phyloP scores from a whole-genome alignment of 495 filamentous ascomycete species.

The Penicillium daleae region DNA sequence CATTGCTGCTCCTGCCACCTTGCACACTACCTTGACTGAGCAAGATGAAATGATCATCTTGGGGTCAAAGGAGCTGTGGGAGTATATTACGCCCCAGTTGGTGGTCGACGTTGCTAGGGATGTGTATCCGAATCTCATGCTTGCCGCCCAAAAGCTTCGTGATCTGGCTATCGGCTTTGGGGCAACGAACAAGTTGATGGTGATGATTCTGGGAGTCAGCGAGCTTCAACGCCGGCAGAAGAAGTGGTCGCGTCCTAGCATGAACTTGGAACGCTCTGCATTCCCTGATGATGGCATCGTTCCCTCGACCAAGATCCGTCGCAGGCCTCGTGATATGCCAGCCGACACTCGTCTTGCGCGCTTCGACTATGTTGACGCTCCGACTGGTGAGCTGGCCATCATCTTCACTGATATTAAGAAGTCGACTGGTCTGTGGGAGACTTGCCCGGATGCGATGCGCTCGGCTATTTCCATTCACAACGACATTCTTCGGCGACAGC shows the following conservation, averaged over 20 bases:
- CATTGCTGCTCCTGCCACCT: constrained; percentile 86
- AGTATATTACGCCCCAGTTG: constrained; percentile 83
- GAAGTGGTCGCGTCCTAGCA: constrained; percentile 71
- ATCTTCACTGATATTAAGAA: constrained; percentile 99
- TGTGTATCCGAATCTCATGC: constrained; percentile 87
- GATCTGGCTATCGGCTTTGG: constrained; percentile 97
- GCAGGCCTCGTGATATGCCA: constrained; percentile 66
- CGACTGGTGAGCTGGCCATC: constrained; percentile 85
- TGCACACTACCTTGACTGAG: constrained; percentile 77
- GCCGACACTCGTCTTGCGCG: constrained; percentile 80
- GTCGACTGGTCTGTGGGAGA: constrained; percentile 96
- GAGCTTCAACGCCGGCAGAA: constrained; percentile 84
- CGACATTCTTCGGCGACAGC: constrained; percentile 88
- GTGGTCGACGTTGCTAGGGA: constrained; percentile 89
- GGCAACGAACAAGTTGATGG: constrained; percentile 92
- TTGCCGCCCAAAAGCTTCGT: constrained; percentile 91
- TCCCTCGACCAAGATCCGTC: constrained; percentile 63
- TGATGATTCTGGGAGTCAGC: constrained; percentile 93
- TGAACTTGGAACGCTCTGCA: constrained; percentile 77
- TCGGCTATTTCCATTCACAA: constrained; percentile 96
- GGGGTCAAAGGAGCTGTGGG: constrained; percentile 92
- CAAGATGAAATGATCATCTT: constrained; percentile 93
- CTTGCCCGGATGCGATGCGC: constrained; percentile 90
- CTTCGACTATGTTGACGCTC: constrained; percentile 89
- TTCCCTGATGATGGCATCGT: constrained; percentile 71